Conservation (phyloP, 805 yeast species). For the Nakazawaea ambrosiae region DNA sequence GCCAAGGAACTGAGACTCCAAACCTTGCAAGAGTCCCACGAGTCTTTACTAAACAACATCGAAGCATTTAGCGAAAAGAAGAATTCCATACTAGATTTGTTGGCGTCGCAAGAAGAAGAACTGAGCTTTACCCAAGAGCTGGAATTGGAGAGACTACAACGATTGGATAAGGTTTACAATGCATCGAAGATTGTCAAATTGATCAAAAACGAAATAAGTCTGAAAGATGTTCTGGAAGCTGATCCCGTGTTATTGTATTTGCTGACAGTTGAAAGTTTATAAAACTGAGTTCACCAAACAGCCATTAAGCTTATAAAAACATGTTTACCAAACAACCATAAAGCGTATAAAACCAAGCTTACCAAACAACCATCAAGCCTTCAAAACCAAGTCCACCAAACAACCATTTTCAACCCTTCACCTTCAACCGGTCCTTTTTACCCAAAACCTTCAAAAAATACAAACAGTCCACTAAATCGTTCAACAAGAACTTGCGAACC, state of each 20-base stretch:
- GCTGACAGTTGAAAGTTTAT: not conserved
- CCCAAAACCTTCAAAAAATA: constrained; percentile 45
- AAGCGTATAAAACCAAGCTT: too few species aligned
- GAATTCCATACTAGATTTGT: constrained; percentile 4
- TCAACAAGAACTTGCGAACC: constrained; percentile 50
- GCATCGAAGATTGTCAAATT: not conserved
- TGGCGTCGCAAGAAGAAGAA: not conserved
- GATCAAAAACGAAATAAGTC: not conserved
- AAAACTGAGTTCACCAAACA: too few species aligned
- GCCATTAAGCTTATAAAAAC: not conserved
- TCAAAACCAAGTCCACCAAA: not conserved
- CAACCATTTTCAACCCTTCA: too few species aligned
- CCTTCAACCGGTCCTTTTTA: constrained; percentile 32
- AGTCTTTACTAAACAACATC: not conserved
- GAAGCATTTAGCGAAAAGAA: not conserved
- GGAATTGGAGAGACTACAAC: not conserved
- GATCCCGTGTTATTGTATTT: constrained; percentile 4
- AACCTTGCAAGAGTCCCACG: too few species aligned
- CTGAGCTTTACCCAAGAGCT: not conserved
- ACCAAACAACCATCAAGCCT: too few species aligned
- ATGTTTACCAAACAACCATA: too few species aligned
- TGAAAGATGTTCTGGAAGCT: not conserved
- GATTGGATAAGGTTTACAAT: not conserved
- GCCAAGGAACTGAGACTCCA: too few species aligned
- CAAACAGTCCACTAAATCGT: constrained; percentile 54